These are phyloP conservation scores for Pythium angustatum DNA, from an alignment of 352 stramenopile genomes.

Conservation along the genomic window DNA sequence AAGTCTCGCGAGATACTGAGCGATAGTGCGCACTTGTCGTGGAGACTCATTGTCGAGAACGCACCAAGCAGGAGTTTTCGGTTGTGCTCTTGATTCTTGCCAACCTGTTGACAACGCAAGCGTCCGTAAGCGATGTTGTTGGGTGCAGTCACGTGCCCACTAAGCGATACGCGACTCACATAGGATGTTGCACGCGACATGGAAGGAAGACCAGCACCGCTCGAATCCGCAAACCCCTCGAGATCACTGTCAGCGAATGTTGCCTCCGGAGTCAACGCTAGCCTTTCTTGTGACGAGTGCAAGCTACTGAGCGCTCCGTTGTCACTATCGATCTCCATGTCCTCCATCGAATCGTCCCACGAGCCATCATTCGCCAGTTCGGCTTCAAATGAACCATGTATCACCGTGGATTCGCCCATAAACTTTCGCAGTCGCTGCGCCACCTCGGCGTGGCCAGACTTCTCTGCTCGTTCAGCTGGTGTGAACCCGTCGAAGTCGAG, in stretches of 20 bases:
- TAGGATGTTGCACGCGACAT: constrained; percentile 34
- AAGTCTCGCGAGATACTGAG: constrained; percentile 76
- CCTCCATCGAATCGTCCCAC: constrained; percentile 11
- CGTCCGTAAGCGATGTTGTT: neutral
- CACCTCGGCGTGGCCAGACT: constrained; percentile 59
- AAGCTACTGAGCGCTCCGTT: constrained; percentile 2
- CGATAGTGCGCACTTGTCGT: constrained; percentile 85
- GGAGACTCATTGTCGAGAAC: constrained; percentile 88
- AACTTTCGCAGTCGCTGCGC: constrained; percentile 44
- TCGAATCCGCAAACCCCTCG: neutral
- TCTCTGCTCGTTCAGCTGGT: constrained; percentile 73
- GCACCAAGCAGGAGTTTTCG: constrained; percentile 79
- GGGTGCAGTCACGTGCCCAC: no score
- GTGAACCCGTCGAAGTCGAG: constrained; percentile 77
- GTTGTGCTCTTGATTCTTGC: constrained; percentile 82
- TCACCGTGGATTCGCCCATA: constrained; percentile 31
- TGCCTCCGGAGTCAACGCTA: constrained; percentile 9
- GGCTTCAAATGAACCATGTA: constrained; percentile 6
- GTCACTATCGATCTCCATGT: constrained; percentile 32
- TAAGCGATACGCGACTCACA: constrained; percentile 40
- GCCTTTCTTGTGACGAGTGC: constrained; percentile 18
- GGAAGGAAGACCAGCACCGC: neutral
- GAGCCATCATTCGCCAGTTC: constrained; percentile 12
- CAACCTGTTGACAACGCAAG: constrained; percentile 35
- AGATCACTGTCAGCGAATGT: constrained; percentile 23